These are phyloP conservation scores for Entomortierella parvispora DNA, from an alignment of 192 early-diverging fungal genomes.

Conservation along the genomic window DNA sequence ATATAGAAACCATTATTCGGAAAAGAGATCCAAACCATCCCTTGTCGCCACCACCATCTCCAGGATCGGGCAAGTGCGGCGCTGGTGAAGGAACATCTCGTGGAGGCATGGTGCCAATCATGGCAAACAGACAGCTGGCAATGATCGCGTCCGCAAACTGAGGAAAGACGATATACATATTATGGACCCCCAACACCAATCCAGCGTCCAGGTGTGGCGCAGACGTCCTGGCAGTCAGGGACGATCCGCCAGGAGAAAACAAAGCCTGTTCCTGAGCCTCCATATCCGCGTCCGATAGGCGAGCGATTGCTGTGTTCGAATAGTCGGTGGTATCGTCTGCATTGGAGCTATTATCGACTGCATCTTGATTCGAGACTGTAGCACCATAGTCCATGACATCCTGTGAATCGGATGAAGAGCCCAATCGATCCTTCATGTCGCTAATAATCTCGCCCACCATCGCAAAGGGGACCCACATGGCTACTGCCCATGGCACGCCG, in stretches of 20 bases:
- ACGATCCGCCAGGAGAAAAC: not conserved
- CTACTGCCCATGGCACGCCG: conserved; percentile 90
- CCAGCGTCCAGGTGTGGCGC: conserved; percentile 59
- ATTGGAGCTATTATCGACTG: not conserved
- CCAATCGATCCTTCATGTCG: conserved; percentile 51
- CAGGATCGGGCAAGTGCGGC: conserved; percentile 18
- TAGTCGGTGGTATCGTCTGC: not conserved
- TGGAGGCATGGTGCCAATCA: conserved; percentile 61
- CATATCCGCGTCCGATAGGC: conserved; percentile 10
- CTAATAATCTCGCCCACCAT: conserved; percentile 84
- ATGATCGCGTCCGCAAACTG: conserved; percentile 90
- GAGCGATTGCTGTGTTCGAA: not conserved
- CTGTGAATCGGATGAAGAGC: not conserved
- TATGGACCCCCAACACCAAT: conserved; percentile 92
- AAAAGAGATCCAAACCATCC: not conserved
- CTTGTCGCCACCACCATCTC: not conserved
- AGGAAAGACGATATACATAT: conserved; percentile 94
- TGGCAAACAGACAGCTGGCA: conserved; percentile 62
- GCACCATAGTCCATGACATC: not conserved
- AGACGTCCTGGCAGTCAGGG: not conserved
- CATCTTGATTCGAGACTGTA: conserved; percentile 1
- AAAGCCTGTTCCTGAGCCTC: too few species aligned
- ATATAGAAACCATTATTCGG: conserved; percentile 1
- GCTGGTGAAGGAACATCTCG: conserved; percentile 49
- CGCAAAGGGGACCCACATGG: conserved; percentile 93